Conservation (phyloP, 495 filamentous ascomycete genomes). For the Jackrogersella minutella region DNA sequence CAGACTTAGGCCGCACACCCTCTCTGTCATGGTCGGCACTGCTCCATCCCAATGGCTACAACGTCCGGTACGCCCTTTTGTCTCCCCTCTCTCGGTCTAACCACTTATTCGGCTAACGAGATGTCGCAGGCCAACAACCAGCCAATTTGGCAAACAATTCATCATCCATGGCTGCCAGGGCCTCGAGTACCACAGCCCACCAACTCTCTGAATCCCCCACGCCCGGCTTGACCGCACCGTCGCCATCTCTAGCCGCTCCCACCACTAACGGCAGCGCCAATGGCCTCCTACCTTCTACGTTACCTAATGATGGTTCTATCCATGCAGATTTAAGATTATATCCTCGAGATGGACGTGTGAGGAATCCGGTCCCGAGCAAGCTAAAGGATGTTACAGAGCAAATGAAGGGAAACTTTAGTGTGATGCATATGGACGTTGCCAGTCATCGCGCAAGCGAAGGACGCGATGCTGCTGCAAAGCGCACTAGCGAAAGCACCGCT, state of each 20-base stretch:
- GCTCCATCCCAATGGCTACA: slow-evolving; percentile 45
- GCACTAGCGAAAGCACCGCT: slow-evolving; percentile 64
- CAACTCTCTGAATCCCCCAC: slow-evolving; percentile 39
- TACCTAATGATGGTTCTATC: slow-evolving; percentile 38
- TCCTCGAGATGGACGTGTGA: slow-evolving; percentile 60
- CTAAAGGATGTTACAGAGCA: slow-evolving; percentile 65
- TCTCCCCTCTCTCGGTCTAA: background rate
- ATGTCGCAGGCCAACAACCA: slow-evolving; percentile 39
- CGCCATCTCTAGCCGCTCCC: slow-evolving; percentile 28
- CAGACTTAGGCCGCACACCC: slow-evolving; percentile 1
- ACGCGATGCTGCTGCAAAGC: slow-evolving; percentile 61
- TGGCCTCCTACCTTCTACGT: slow-evolving; percentile 38
- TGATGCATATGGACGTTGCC: slow-evolving; percentile 64
- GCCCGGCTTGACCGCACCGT: slow-evolving; percentile 29
- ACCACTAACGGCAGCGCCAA: slow-evolving; percentile 37
- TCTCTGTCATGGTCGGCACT: slow-evolving; percentile 44
- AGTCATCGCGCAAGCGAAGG: slow-evolving; percentile 53
- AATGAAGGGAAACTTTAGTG: slow-evolving; percentile 65
- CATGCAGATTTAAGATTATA: slow-evolving; percentile 44
- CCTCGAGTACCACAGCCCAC: slow-evolving; percentile 29
- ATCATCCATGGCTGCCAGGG: slow-evolving; percentile 17
- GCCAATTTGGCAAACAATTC: slow-evolving; percentile 46
- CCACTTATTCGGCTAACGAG: slow-evolving; percentile 25
- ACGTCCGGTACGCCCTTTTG: slow-evolving; percentile 39
- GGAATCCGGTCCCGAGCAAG: slow-evolving; percentile 65